Base-by-base conservation (phyloP, 2,329 filamentous ascomycete genomes). In the Cercospora sesami region DNA sequence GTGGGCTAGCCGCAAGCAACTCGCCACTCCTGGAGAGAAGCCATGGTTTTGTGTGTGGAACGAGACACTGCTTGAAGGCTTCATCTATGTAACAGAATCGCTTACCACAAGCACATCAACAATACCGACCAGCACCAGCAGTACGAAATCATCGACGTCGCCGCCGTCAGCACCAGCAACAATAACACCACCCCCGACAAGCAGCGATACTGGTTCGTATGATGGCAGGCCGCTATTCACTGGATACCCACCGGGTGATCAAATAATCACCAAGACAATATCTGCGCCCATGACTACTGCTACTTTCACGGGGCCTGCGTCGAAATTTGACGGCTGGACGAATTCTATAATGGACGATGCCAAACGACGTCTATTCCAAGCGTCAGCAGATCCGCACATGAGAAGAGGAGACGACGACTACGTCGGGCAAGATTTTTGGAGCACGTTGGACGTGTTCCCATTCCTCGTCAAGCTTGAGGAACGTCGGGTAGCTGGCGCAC, bases 31-130 rank as follows among this genome's bases (percentile, higher is more conserved):
- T n/a, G 86, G 86, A 8, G 86, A 90, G 39, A 83, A 83, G 67
- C 88, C 89, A 2, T 91, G 89, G 89, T 89, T 87, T 73, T 91
- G 89, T 77, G 86, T 86, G 76, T 91, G 88, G 88, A 91, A 91
- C 75, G 80, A 82, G 14, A 91, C 89, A 0, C 82, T 87, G 63
- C 82, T 91, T 60, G 89, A 91, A 76, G 86, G 86, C 42, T 91
- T 90, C 77, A 84, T 91, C 58, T 91, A 90, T 73, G 81, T 87
- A 63, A 83, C 86, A 64, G 78, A 87, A 75, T 81, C 86, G 59
- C 81, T 83, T 14, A 79, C 80, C 14, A 55, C 69, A 51, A 64
- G 59, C 14, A 63, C 55, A 12, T 53, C 66, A 16, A 67, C 61
- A 36, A 60, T 62, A 26, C 31, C 62, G 33, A 65, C 66, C 5